Percentiles rank a stretch among this genome's conserved stretches.
Conservation (phyloP, 2,329 filamentous ascomycete genomes). For the Phaeosphaeria sp. region DNA sequence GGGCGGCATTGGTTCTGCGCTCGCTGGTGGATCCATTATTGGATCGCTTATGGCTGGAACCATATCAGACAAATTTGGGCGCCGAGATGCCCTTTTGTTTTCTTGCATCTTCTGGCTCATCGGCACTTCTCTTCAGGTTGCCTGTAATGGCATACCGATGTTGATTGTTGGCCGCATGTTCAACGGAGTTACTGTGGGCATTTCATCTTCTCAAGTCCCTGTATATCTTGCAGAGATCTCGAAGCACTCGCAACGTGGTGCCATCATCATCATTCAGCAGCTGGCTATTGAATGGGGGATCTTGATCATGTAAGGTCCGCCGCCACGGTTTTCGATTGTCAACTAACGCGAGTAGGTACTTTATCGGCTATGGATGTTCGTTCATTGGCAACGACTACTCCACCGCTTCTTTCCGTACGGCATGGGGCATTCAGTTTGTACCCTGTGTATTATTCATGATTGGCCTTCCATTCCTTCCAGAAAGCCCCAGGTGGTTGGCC, state of each 20-base stretch:
- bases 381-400: slow-evolving; percentile 44
- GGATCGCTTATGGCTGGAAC: slow-evolving; percentile 59
- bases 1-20: slow-evolving; percentile 58
- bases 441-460: slow-evolving; percentile 54
- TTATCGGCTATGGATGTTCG: slow-evolving; percentile 55
- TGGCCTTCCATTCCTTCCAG: slow-evolving; percentile 55
- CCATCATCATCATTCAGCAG: slow-evolving; percentile 54
- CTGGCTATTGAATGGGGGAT: slow-evolving; percentile 52
- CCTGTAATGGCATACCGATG: slow-evolving; percentile 48
- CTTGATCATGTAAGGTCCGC: slow-evolving; percentile 37
- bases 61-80: slow-evolving; percentile 57
- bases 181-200: slow-evolving; percentile 52
- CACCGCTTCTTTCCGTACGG: slow-evolving; percentile 53
- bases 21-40: slow-evolving; percentile 58
- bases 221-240: slow-evolving; percentile 55
- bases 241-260: slow-evolving; percentile 51
- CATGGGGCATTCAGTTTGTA: slow-evolving; percentile 56
- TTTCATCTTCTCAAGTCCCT: slow-evolving; percentile 54
- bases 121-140: slow-evolving; percentile 52
- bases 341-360: slow-evolving; percentile 44
- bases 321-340: not conserved
- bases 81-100: slow-evolving; percentile 55
- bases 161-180: slow-evolving; percentile 56
- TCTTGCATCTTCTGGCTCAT: slow-evolving; percentile 56
- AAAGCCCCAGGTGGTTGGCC: slow-evolving; percentile 58